Evolutionary conservation across 495 filamentous ascomycete genomes (phyloP), one percentile per base, ranked within the genome.

Genomic region (Penicillium arizonense): DNA sequence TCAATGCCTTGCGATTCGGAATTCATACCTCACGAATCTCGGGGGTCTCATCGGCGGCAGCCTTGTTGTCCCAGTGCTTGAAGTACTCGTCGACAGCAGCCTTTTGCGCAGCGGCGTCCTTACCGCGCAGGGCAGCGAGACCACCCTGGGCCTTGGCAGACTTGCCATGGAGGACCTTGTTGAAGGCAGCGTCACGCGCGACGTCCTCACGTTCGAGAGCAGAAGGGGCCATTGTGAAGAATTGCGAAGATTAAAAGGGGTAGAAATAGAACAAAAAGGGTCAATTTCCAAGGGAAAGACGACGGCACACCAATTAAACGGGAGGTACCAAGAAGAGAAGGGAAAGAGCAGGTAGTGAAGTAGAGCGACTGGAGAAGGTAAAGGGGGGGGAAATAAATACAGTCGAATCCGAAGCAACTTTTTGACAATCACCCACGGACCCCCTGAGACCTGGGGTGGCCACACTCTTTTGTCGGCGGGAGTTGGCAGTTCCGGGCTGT

Each of bases 21-120:
- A 9, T 12, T 24, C 80, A 35, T 70, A 89, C 89, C 73, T 89
- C 88, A 61, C 94, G 85, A 54, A 79, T 86, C 50, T 83, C 88
- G 24, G 83, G 81, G 0, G 93, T 98, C 82, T 98, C 94, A 21
- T 80, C 78, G 37, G 78, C 83, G 35, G 76, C 89, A 50, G 69
- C 70, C 78, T 97, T 94, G 79, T 95, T 90, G 75, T 98, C 94
- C 88, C 93, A 98, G 73, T 96, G 96, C 85, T 97, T 98, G 84
- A 96, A 97, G 77, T 98, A 98, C 73, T 97, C 93, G 63, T 97
- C 91, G 32, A 96, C 83, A 44, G 94, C 93, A 43, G 89, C 83
- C 75, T 91, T 84, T 69, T 97, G 89, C 3, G 94, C 91, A 10
- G 76, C 77, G 45, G 78, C 75, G 71, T 93, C 87, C 76, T 98